Conservation (phyloP, 2,329 filamentous ascomycete species). For the Cordyceps fumosorosea region DNA sequence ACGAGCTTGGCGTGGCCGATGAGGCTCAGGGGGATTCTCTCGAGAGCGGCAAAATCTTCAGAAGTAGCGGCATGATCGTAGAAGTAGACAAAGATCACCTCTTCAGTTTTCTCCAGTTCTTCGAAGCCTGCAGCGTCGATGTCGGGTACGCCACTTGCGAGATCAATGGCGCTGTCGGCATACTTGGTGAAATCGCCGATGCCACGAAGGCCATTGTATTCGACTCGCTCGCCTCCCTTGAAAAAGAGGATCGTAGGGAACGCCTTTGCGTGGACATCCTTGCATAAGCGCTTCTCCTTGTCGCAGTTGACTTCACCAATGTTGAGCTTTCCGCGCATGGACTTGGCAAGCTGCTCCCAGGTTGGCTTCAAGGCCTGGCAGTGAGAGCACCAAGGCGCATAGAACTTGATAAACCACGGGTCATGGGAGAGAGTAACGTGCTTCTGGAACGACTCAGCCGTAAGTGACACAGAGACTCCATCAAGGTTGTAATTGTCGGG, state of each 20-base stretch:
- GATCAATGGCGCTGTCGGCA: conserved; percentile 76
- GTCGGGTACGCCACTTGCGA: conserved; percentile 70
- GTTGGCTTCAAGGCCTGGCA: conserved; percentile 88
- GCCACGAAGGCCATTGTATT: conserved; percentile 87
- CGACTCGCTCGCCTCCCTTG: conserved; percentile 81
- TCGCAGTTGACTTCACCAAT: conserved; percentile 97
- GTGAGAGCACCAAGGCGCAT: conserved; percentile 94
- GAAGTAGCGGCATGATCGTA: conserved; percentile 91
- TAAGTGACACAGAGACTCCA: conserved; percentile 69
- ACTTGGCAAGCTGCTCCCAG: conserved; percentile 84
- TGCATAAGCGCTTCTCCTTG: conserved; percentile 77
- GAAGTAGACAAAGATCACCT: conserved; percentile 96
- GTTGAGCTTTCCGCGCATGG: conserved; percentile 85
- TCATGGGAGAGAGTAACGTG: conserved; percentile 81
- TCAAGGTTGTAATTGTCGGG: conserved; percentile 50
- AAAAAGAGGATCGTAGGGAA: conserved; percentile 94
- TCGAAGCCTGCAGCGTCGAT: conserved; percentile 72
- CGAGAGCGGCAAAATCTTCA: conserved; percentile 85
- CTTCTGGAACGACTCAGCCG: conserved; percentile 77
- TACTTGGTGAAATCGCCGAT: conserved; percentile 85
- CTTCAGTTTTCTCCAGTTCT: conserved; percentile 82
- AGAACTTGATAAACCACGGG: conserved; percentile 98
- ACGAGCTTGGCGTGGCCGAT: conserved; percentile 90
- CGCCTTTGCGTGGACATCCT: conserved; percentile 71
- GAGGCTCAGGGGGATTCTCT: conserved; percentile 77